Evolutionary conservation across 768 basidiomycete genomes (phyloP).

Genomic region (Termitomyces sp.): DNA sequence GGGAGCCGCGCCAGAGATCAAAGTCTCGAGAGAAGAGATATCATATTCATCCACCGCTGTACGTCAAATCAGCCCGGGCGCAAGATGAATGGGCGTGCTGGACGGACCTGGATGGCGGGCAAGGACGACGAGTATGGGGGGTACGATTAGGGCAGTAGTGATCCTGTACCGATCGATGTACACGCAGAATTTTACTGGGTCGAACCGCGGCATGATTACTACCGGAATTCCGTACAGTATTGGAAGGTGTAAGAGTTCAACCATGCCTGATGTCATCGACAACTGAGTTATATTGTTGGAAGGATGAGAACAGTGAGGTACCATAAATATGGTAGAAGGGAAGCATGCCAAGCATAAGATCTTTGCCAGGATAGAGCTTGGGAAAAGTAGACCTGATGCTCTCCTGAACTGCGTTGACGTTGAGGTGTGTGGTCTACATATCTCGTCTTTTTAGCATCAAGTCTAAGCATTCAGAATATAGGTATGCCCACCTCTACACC

Average conservation of each 20-base stretch:
- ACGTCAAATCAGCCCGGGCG: not conserved
- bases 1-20: slow-evolving; percentile 80
- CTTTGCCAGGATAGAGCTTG: slow-evolving; percentile 28
- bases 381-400: slow-evolving; percentile 44
- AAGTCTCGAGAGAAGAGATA: slow-evolving; percentile 47
- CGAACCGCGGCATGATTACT: slow-evolving; percentile 63
- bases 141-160: slow-evolving; percentile 58
- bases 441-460: not conserved
- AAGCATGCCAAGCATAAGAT: slow-evolving; percentile 56
- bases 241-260: slow-evolving; percentile 57
- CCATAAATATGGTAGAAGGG: slow-evolving; percentile 51
- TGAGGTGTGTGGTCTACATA: slow-evolving; percentile 56
- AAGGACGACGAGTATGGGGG: slow-evolving; percentile 76
- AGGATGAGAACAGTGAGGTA: slow-evolving; percentile 6
- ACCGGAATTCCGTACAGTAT: slow-evolving; percentile 43
- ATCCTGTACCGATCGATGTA: slow-evolving; percentile 61
- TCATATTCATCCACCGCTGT: slow-evolving; percentile 63
- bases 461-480: not conserved
- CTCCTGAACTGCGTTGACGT: slow-evolving; percentile 54
- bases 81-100: no score
- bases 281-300: not conserved
- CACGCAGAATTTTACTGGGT: slow-evolving; percentile 60
- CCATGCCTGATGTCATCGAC: slow-evolving; percentile 33
- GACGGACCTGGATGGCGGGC: slow-evolving; percentile 59
- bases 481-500: slow-evolving; percentile 40